Conservation (phyloP, 768 basidiomycete genomes). For the Rhodosporidiobolus sp. region DNA sequence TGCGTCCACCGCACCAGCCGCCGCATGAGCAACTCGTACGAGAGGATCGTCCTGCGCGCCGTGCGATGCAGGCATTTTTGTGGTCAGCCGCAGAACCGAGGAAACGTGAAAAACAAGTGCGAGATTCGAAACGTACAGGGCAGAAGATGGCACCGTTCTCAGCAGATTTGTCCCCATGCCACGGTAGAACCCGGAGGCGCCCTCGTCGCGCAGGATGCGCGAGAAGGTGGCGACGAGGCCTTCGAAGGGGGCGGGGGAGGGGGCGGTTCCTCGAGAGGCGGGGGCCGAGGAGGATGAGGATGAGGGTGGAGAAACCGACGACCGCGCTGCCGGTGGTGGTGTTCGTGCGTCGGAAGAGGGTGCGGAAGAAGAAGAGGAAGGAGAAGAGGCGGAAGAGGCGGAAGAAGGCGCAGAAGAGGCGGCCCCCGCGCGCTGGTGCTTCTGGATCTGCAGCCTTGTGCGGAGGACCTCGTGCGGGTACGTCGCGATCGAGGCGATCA, state of each 20-base stretch:
- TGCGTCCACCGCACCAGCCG: background rate
- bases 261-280: background rate
- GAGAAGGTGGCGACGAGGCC: slow-evolving; percentile 72
- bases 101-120: too few species aligned
- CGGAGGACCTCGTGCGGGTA: slow-evolving; percentile 98
- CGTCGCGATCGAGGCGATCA: slow-evolving; percentile 90
- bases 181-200: slow-evolving; percentile 84
- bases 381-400: background rate
- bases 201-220: slow-evolving; percentile 74
- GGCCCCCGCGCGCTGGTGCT: slow-evolving; percentile 23
- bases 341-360: background rate
- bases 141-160: slow-evolving; percentile 92
- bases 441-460: slow-evolving; percentile 84
- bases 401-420: background rate
- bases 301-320: background rate
- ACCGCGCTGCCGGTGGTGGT: too few species aligned
- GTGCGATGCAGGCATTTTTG: too few species aligned
- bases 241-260: slow-evolving; percentile 41
- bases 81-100: too few species aligned
- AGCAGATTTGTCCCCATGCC: slow-evolving; percentile 91
- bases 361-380: background rate
- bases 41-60: slow-evolving; percentile 96
- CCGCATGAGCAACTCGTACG: slow-evolving; percentile 55
- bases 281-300: background rate
- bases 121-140: too few species aligned